Evolutionary conservation across 352 stramenopile genomes (phyloP).

Genomic region (Pythium chondricola): DNA sequence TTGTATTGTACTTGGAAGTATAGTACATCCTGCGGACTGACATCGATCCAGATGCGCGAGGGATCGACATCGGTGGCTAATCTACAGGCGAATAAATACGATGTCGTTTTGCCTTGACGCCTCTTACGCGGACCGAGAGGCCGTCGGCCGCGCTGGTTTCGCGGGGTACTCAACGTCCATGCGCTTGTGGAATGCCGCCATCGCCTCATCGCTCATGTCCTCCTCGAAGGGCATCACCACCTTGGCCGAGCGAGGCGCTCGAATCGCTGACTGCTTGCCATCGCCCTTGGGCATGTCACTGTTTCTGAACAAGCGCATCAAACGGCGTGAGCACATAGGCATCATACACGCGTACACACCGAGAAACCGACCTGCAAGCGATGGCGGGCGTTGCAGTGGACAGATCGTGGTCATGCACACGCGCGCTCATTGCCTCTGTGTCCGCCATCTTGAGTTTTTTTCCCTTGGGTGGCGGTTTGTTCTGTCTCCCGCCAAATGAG

Average conservation of each 20-base stretch:
- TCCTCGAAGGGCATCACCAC: constrained; percentile 24
- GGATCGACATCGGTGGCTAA: neutral
- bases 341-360: neutral
- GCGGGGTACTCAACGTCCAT: constrained; percentile 16
- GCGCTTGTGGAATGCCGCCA: constrained; percentile 18
- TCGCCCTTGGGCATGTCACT: constrained; percentile 10
- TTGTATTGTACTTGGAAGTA: neutral
- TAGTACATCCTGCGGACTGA: neutral
- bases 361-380: too few species aligned
- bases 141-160: neutral
- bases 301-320: too few species aligned
- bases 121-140: constrained; percentile 8
- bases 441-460: too few species aligned
- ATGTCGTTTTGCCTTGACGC: neutral
- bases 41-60: neutral
- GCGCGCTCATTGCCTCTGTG: too few species aligned
- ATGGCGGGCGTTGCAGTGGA: too few species aligned
- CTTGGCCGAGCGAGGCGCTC: constrained; percentile 13
- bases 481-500: too few species aligned
- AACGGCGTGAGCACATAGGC: neutral
- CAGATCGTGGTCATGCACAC: too few species aligned
- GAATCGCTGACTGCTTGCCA: constrained; percentile 6
- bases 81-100: constrained; percentile 10
- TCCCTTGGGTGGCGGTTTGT: too few species aligned
- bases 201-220: constrained; percentile 19